Conservation (phyloP, 2,329 filamentous ascomycete genomes). For the Ciborinia camelliae region DNA sequence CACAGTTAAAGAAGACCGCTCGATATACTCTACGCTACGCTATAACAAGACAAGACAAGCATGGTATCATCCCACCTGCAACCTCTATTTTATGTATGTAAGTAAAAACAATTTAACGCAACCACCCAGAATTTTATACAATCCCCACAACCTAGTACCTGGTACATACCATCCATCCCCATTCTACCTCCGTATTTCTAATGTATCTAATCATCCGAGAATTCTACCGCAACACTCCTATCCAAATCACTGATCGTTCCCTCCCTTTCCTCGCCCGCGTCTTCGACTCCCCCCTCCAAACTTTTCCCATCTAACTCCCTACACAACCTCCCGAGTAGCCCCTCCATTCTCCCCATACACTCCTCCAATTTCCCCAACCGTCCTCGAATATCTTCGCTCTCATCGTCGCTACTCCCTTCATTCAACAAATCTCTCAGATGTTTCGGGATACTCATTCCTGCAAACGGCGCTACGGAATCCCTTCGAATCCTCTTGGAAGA, state of each 20-base stretch:
- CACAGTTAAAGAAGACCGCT: no score
- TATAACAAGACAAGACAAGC: not conserved
- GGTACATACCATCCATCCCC: no score
- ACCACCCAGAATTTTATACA: not conserved
- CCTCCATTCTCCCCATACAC: conserved; percentile 31
- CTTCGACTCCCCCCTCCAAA: not conserved
- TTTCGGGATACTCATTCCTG: conserved; percentile 24
- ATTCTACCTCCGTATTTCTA: no score
- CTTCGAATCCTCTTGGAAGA: conserved; percentile 21
- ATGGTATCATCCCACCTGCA: not conserved
- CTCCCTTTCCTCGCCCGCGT: conserved; percentile 13
- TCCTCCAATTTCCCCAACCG: conserved; percentile 32
- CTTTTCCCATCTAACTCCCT: conserved; percentile 25
- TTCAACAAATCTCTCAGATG: conserved; percentile 28
- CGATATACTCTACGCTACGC: not conserved
- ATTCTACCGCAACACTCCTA: conserved; percentile 26
- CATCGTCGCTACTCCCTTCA: conserved; percentile 27
- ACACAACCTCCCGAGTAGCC: conserved; percentile 31
- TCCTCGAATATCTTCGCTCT: conserved; percentile 22
- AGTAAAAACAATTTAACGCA: conserved; percentile 1
- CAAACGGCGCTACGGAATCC: conserved; percentile 34
- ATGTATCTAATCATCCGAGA: conserved; percentile 18
- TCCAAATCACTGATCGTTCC: conserved; percentile 26
- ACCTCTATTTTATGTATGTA: not conserved
- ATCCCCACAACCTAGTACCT: no score